Conservation (phyloP, 768 basidiomycete species). For the Boletus pseudopeckii region DNA sequence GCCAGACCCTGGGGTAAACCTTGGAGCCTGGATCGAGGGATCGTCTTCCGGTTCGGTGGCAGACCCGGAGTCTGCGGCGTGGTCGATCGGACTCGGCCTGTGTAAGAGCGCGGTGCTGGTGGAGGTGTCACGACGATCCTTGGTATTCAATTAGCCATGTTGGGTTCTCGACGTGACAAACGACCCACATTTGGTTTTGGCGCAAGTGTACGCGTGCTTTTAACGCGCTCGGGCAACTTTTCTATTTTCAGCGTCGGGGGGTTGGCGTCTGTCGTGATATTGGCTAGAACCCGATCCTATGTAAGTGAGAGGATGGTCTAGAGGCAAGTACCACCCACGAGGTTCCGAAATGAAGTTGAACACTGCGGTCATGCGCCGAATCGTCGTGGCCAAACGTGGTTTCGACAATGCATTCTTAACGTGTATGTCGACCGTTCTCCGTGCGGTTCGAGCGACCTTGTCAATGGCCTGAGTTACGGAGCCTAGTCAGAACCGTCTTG, state of each 20-base stretch:
- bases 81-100: conserved; percentile 10
- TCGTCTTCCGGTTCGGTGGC: conserved; percentile 30
- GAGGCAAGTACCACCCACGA: conserved; percentile 45
- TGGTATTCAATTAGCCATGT: conserved; percentile 7
- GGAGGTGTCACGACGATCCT: conserved; percentile 13
- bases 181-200: conserved; percentile 22
- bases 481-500: conserved; percentile 2
- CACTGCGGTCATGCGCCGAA: conserved; percentile 69
- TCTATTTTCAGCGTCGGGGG: conserved; percentile 31
- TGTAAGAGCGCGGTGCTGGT: conserved; percentile 1
- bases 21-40: conserved; percentile 1
- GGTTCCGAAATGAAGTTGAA: conserved; percentile 63
- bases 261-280: conserved; percentile 45
- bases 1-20: not conserved
- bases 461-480: conserved; percentile 53
- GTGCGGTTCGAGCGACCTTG: conserved; percentile 64
- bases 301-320: conserved; percentile 4
- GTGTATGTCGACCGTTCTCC: conserved; percentile 67
- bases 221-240: conserved; percentile 1
- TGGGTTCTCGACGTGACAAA: conserved; percentile 1
- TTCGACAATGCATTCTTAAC: conserved; percentile 67
- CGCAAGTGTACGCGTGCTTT: conserved; percentile 1
- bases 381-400: conserved; percentile 61
- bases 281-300: conserved; percentile 39
- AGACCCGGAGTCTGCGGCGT: conserved; percentile 21